Percentiles rank a stretch among this genome's conserved stretches.
phyloP scores from a whole-genome alignment of 164 flowering plant species.

The Santalum album region DNA sequence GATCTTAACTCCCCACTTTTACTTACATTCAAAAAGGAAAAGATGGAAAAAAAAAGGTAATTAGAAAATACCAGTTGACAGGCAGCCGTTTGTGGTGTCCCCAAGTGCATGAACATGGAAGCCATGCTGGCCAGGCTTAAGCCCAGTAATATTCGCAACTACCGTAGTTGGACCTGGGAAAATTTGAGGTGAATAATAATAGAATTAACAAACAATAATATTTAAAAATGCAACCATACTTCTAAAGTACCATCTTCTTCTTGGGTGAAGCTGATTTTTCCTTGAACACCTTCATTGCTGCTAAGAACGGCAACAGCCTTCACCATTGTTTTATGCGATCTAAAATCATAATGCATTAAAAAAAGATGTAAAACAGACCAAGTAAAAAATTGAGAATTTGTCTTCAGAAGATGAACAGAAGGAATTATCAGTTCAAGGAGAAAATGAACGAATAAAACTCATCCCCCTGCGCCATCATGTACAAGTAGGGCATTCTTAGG shows the following conservation, averaged over 20 bases:
- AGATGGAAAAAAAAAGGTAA: background rate
- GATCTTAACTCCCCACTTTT: no score
- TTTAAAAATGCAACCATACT: background rate
- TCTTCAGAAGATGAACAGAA: no score
- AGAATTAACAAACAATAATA: background rate
- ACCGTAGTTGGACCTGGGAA: slow-evolving; percentile 72
- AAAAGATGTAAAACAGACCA: no score
- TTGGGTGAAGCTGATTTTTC: slow-evolving; percentile 63
- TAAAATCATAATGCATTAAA: slow-evolving; percentile 6
- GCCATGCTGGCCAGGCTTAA: slow-evolving; percentile 87
- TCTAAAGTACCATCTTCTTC: slow-evolving; percentile 72
- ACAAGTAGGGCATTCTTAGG: no score
- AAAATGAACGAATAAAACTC: no score
- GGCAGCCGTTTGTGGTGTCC: slow-evolving; percentile 96
- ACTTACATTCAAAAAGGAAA: no score
- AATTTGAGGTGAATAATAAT: background rate
- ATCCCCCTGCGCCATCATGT: no score
- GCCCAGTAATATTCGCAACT: slow-evolving; percentile 69
- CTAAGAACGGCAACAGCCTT: slow-evolving; percentile 86
- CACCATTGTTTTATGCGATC: slow-evolving; percentile 77
- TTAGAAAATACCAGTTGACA: slow-evolving; percentile 67
- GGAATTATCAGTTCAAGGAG: no score
- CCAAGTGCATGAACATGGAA: slow-evolving; percentile 98
- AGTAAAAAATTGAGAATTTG: no score
- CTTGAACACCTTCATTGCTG: slow-evolving; percentile 66